Evolutionary conservation across 2,329 filamentous ascomycete species (phyloP), one percentile per base, ranked within the genome.

Genomic region (Didymosphaeria variabile): DNA sequence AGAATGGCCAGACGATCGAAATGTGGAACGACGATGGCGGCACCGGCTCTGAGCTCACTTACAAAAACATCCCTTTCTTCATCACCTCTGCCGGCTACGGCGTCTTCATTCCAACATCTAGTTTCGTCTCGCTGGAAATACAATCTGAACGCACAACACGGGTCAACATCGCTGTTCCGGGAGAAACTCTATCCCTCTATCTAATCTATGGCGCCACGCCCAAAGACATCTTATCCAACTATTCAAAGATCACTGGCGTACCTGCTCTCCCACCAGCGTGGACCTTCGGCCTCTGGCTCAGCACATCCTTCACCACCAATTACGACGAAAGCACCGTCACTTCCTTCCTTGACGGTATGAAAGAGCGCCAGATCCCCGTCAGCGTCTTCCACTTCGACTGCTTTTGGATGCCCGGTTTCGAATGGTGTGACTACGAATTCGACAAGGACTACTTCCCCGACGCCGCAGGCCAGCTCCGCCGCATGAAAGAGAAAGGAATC

Each of bases 1-100:
- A 62, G 56, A 64, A 64, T 32, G 62, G 62, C 40, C 62, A 64
- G 36, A 56, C 45, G 23, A 57, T 64, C 32, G 62, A 64, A 6
- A 53, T 64, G 51, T 64, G 62, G 62, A 64, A 64, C 49, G 59
- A 64, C 34, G 62, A 64, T 26, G 62, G 62, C n/a, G 62, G 62
- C 17, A 64, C 62, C 40, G 62, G 62, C 26, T 64, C 62, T 13
- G 62, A 64, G 45, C 59, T 64, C 32, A 64, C 62, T 3, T 64
- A 64, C 36, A 64, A 64, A 47, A 64, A 64, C 56, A 58, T 58
- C n/a, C 59, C 63, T 34, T 66, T 66, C 57, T 66, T 61, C 55
- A 55, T 66, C 54, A 66, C 64, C 19, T 64, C 61, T 10, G 57
- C 53, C 17, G 64, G 64, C 23, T 66, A 66, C 47, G 64, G 64